Evolutionary conservation across 2,329 filamentous ascomycete species (phyloP).

Genomic region (Pochonia chlamydosporia): DNA sequence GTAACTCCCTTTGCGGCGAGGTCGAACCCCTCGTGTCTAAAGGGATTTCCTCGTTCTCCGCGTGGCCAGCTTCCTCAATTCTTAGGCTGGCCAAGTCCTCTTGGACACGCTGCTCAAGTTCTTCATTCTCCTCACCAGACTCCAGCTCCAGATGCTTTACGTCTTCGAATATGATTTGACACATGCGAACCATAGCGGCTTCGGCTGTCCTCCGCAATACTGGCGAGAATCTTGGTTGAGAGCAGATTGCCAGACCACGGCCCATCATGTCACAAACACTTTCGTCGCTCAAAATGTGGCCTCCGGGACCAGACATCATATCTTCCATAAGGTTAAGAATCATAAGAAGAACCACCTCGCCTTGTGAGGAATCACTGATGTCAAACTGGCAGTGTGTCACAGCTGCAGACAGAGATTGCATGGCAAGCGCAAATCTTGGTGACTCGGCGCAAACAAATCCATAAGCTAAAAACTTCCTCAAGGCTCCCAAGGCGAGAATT

Average conservation of each 20-base stretch:
- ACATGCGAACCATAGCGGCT: constrained; percentile 98
- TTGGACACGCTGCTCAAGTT: constrained; percentile 60
- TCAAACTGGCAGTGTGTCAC: constrained; percentile 98
- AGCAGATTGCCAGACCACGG: constrained; percentile 93
- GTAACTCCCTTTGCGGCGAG: neutral
- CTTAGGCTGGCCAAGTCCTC: constrained; percentile 70
- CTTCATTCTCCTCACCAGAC: constrained; percentile 59
- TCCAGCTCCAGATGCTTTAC: constrained; percentile 81
- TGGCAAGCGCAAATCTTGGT: constrained; percentile 81
- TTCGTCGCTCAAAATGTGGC: constrained; percentile 91
- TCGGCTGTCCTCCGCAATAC: constrained; percentile 86
- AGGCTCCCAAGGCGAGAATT: constrained; percentile 84
- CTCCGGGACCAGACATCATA: constrained; percentile 91
- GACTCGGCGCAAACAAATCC: constrained; percentile 80
- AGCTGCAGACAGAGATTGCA: constrained; percentile 90
- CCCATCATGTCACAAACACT: constrained; percentile 99
- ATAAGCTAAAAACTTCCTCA: constrained; percentile 95
- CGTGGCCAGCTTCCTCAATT: constrained; percentile 58
- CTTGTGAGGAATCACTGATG: constrained; percentile 88
- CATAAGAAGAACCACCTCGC: constrained; percentile 90
- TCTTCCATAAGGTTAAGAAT: constrained; percentile 97
- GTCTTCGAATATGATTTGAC: constrained; percentile 94
- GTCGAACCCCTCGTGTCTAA: constrained; percentile 6
- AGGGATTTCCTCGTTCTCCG: constrained; percentile 5
- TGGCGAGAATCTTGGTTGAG: constrained; percentile 84